Evolutionary conservation across 257 asterid genomes (phyloP).

Genomic region (Jaltomata sinuosa): DNA sequence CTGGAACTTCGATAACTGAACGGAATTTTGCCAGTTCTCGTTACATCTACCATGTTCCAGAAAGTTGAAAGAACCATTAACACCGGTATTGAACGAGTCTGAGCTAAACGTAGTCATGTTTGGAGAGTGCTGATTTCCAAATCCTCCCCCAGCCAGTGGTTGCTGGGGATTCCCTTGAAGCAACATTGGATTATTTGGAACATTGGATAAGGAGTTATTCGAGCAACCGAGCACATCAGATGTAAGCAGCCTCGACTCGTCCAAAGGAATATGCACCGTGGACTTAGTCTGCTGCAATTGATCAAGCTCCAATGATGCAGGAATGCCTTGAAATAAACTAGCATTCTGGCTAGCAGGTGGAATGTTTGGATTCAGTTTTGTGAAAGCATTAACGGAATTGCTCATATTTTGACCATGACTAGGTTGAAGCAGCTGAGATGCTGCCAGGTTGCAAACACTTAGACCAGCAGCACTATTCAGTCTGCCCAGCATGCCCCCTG

Average conservation of each 20-base stretch:
- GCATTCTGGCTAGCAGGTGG: slow-evolving; percentile 29
- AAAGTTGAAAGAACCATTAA: slow-evolving; percentile 32
- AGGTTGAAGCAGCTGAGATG: slow-evolving; percentile 40
- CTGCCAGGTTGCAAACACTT: slow-evolving; percentile 34
- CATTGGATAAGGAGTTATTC: slow-evolving; percentile 25
- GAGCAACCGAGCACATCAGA: slow-evolving; percentile 17
- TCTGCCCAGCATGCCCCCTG: slow-evolving; percentile 61
- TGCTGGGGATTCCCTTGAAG: slow-evolving; percentile 43
- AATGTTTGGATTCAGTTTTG: slow-evolving; percentile 40
- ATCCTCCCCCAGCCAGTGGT: slow-evolving; percentile 30
- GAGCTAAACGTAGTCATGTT: slow-evolving; percentile 34
- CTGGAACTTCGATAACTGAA: slow-evolving; percentile 35
- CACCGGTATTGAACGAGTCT: slow-evolving; percentile 29
- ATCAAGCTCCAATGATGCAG: slow-evolving; percentile 49
- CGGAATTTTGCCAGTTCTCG: slow-evolving; percentile 32
- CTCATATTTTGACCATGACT: slow-evolving; percentile 41
- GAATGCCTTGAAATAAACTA: slow-evolving; percentile 46
- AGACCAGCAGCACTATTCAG: slow-evolving; percentile 52
- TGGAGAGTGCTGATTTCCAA: slow-evolving; percentile 32
- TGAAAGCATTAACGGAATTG: slow-evolving; percentile 28
- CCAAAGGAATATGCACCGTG: slow-evolving; percentile 22
- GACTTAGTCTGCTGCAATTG: slow-evolving; percentile 41
- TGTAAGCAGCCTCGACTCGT: slow-evolving; percentile 32
- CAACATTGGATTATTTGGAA: slow-evolving; percentile 20
- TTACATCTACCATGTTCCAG: slow-evolving; percentile 40